Evolutionary conservation across 2,329 filamentous ascomycete species (phyloP), one percentile per base, ranked within the genome.

Genomic region (Exserohilum turcica): DNA sequence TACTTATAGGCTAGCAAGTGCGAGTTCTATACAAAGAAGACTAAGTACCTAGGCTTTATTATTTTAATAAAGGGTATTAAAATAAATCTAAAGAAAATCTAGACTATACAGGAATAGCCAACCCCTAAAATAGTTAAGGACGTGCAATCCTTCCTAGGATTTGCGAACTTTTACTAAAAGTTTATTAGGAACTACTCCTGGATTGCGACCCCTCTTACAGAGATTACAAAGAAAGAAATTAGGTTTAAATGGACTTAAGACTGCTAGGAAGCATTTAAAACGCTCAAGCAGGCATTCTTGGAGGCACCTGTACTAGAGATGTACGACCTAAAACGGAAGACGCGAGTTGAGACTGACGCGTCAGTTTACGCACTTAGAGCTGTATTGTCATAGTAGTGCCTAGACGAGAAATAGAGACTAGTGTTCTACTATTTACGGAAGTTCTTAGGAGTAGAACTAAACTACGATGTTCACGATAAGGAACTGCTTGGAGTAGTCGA

Each of bases 31-130:
- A 56, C 54, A 31, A 54, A 66, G 19, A 29, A 63, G 53, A 56
- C 68, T 28, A 52, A 67, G 18, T 76, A 68, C 52, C 53, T 76
- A 32, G 55, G 64, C 24, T 73, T 65, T 55, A 66, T 66, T 43
- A 67, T 75, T 28, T 45, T 39, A 15, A 48, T 40, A 13, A 39
- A 60, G 33, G 51, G 64, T 46, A 57, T 76, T 15, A 27, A 39
- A 16, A 69, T 74, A 39, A 48, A 72, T 43, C 50, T 42, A 39
- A 48, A 51, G 2, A 71, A 72, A 38, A 60, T 70, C 10, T 46
- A 50, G 35, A 50, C 51, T 29, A 57, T 75, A 27, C 31, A 59
- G 35, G 40, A 67, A 56, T 67, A 62, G 64, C 61, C 54, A 57
- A 52, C 18, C 43, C 59, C 39, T 21, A 57, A 46, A 16, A 62